Percentiles rank a stretch among this genome's conserved stretches.
Conservation (phyloP, 1,284 basidiomycete species). For the Lentinus polychrous region DNA sequence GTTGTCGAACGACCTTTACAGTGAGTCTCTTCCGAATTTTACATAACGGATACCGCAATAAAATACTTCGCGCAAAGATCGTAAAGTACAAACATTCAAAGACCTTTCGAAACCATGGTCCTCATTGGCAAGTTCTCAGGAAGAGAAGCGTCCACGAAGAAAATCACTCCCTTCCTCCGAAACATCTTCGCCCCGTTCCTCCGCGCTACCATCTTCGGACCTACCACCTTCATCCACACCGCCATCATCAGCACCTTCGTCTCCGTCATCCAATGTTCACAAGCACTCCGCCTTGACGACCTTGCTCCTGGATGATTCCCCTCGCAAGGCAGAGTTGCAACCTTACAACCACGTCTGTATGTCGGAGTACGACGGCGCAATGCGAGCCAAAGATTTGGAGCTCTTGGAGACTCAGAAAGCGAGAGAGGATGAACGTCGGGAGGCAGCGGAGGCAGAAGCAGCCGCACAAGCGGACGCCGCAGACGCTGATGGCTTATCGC, state of each 20-base stretch:
- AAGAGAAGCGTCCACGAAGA: neutral
- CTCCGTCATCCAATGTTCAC: conserved; percentile 7
- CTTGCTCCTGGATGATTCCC: conserved; percentile 77
- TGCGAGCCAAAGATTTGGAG: conserved; percentile 40
- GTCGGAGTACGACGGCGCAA: conserved; percentile 50
- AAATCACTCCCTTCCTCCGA: conserved; percentile 4
- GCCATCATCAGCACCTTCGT: conserved; percentile 11
- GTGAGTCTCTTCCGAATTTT: conserved; percentile 36
- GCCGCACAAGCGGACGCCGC: conserved; percentile 1
- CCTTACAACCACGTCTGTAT: conserved; percentile 78
- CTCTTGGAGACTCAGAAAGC: conserved; percentile 16
- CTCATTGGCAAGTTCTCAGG: conserved; percentile 24
- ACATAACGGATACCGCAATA: conserved; percentile 2
- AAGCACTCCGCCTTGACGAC: conserved; percentile 62
- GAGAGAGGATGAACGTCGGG: conserved; percentile 4
- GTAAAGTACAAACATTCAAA: conserved; percentile 68
- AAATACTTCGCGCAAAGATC: conserved; percentile 31
- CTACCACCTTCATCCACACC: conserved; percentile 1
- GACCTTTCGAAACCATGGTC: conserved; percentile 74
- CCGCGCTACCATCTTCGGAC: conserved; percentile 4
- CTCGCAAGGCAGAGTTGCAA: conserved; percentile 69
- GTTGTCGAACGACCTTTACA: conserved; percentile 46
- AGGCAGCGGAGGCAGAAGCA: conserved; percentile 1
- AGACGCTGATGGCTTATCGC: neutral
- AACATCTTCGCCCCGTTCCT: conserved; percentile 3